Conservation (phyloP, 768 basidiomycete species). For the Amanita rubescens region DNA sequence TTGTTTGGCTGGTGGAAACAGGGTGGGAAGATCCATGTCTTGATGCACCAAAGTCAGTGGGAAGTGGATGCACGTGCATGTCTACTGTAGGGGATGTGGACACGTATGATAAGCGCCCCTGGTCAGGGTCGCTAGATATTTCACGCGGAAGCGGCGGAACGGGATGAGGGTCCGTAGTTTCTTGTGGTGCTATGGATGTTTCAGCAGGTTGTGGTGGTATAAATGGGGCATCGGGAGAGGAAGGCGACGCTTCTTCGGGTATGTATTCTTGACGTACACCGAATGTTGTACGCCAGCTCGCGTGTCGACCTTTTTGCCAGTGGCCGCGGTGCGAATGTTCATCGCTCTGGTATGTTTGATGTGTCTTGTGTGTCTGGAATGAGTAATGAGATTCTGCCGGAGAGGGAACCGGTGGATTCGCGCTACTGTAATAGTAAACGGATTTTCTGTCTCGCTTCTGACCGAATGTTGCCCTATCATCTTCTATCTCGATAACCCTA, state of each 20-base stretch:
- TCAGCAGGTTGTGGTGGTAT: not conserved
- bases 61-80: constrained; percentile 38
- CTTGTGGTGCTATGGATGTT: not conserved
- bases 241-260: not conserved
- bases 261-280: not conserved
- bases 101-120: constrained; percentile 9
- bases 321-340: not conserved
- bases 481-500: not conserved
- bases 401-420: not conserved
- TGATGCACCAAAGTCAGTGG: constrained; percentile 28
- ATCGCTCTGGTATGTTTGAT: not conserved
- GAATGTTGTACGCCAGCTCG: constrained; percentile 4
- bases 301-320: not conserved
- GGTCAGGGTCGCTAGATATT: not conserved
- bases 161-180: not conserved
- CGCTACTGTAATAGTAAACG: not conserved
- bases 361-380: not conserved
- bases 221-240: not conserved
- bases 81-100: constrained; percentile 29
- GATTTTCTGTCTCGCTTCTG: not conserved
- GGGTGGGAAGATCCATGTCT: not conserved
- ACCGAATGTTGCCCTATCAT: constrained; percentile 1
- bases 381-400: constrained; percentile 1
- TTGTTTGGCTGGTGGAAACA: not conserved
- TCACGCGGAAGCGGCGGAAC: not conserved